Evolutionary conservation across 192 early-diverging fungal genomes (phyloP).

Genomic region (Coemansia sp.): DNA sequence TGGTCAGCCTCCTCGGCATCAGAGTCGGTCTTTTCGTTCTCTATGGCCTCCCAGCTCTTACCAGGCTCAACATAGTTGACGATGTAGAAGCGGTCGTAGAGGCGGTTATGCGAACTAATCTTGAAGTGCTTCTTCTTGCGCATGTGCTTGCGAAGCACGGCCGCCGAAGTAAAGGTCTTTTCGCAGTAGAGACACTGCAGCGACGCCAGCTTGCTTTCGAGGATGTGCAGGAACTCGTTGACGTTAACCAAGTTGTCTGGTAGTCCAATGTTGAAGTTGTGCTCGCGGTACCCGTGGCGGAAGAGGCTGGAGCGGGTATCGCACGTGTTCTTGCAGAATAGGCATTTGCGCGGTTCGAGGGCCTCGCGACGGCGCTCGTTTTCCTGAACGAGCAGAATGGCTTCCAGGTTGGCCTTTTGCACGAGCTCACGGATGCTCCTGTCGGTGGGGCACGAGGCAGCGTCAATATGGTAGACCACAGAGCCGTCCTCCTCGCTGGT

Average conservation of each 20-base stretch:
- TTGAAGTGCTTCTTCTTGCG: slow-evolving; percentile 98
- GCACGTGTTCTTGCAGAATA: slow-evolving; percentile 88
- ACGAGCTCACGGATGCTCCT: slow-evolving; percentile 68
- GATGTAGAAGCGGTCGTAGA: slow-evolving; percentile 93
- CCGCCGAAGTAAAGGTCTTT: slow-evolving; percentile 82
- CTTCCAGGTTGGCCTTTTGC: slow-evolving; percentile 67
- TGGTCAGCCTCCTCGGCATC: slow-evolving; percentile 51
- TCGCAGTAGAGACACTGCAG: slow-evolving; percentile 92
- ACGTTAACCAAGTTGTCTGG: slow-evolving; percentile 88
- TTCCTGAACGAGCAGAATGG: slow-evolving; percentile 72
- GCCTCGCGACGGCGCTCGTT: slow-evolving; percentile 67
- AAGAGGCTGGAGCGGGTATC: slow-evolving; percentile 71
- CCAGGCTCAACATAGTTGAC: slow-evolving; percentile 90
- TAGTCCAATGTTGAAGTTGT: slow-evolving; percentile 92
- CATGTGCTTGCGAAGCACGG: slow-evolving; percentile 93
- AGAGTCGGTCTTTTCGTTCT: slow-evolving; percentile 74
- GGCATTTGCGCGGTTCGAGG: slow-evolving; percentile 70
- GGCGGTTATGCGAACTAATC: slow-evolving; percentile 82
- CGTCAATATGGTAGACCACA: slow-evolving; percentile 54
- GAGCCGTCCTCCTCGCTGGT: slow-evolving; percentile 13
- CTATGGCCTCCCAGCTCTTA: slow-evolving; percentile 86
- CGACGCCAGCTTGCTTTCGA: slow-evolving; percentile 68
- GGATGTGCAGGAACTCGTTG: slow-evolving; percentile 73
- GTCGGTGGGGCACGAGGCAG: slow-evolving; percentile 57
- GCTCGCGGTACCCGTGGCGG: slow-evolving; percentile 85